Base-by-base conservation (phyloP, 2,329 filamentous ascomycete species). In the Periglandula ipomoeae region DNA sequence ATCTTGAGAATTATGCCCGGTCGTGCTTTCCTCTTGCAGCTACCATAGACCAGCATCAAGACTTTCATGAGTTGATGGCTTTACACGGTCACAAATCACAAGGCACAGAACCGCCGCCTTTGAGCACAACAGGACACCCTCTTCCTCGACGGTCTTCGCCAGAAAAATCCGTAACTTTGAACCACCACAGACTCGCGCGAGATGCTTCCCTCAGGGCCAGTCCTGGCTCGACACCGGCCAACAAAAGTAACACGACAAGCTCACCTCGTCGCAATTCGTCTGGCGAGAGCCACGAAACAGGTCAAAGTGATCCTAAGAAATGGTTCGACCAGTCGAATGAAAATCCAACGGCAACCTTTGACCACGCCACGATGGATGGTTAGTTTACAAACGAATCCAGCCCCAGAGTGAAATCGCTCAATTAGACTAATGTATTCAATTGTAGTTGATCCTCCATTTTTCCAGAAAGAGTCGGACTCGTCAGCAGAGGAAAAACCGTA, bases 301-400 rank as follows among this genome's bases (percentile, higher is more conserved):
- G 65, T 3, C 60, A 67, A 4, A 78, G 73, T 53, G 75, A 79
- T 46, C 68, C 75, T 1, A 73, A 68, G 32, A 70, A 63, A 32
- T 81, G 77, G 77, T 80, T 79, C 48, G 70, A 79, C 32, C 65
- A 63, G 10, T 75, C 72, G 4, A 80, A 80, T 39, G 61, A 70
- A 40, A 75, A 80, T 38, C 69, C 72, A 0, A 69, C 64, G 1
- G 66, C 65, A 10, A 65, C 63, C 0, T 70, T 70, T 42, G 67
- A 73, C 26, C 62, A 65, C 22, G 63, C 58, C 19, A 55, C 62
- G 3, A 78, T 79, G 72, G 75, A 79, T 55, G 67, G 71, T 73
- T 57, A 57, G 63, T 42, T 1, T 35, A n/a, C 6, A 23, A 2
- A 15, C 10, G 3, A 9, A 7, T 26, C 3, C 2, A n/a, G n/a